Percentiles rank a stretch among this genome's conserved stretches.
Conservation (phyloP, 2,329 filamentous ascomycete species). For the Diaporthe ampelina region DNA sequence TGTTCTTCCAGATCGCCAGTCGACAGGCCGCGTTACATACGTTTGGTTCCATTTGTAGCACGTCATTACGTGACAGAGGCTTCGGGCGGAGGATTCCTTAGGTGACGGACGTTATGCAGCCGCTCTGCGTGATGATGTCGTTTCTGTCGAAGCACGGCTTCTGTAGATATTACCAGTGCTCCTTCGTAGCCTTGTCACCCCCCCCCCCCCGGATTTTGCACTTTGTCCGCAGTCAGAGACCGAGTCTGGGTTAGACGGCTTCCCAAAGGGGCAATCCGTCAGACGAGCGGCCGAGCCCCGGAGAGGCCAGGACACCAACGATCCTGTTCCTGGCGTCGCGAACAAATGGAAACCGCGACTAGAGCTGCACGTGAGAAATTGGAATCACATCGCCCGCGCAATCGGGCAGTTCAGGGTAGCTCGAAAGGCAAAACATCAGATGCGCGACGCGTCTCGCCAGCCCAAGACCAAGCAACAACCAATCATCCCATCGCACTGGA, state of each 20-base stretch:
- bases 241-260: slow-evolving; percentile 16
- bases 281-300: slow-evolving; percentile 15
- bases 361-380: slow-evolving; percentile 32
- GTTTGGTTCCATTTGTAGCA: slow-evolving; percentile 10
- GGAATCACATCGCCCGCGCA: slow-evolving; percentile 29
- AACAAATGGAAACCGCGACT: slow-evolving; percentile 17
- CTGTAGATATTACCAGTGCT: not conserved
- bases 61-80: slow-evolving; percentile 11
- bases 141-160: slow-evolving; percentile 8
- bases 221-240: not conserved
- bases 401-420: slow-evolving; percentile 4
- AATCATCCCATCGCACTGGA: slow-evolving; percentile 24
- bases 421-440: slow-evolving; percentile 25
- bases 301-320: not conserved
- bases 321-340: slow-evolving; percentile 18
- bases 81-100: slow-evolving; percentile 11
- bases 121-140: slow-evolving; percentile 31
- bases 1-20: slow-evolving; percentile 2
- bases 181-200: slow-evolving; percentile 27
- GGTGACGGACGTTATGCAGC: not conserved
- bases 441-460: slow-evolving; percentile 12
- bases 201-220: not conserved
- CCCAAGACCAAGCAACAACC: slow-evolving; percentile 21
- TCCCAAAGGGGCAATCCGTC: slow-evolving; percentile 26
- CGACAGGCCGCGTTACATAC: not conserved